These are phyloP conservation scores for Zangia roseola DNA, from an alignment of 768 basidiomycete genomes.

Conservation along the genomic window DNA sequence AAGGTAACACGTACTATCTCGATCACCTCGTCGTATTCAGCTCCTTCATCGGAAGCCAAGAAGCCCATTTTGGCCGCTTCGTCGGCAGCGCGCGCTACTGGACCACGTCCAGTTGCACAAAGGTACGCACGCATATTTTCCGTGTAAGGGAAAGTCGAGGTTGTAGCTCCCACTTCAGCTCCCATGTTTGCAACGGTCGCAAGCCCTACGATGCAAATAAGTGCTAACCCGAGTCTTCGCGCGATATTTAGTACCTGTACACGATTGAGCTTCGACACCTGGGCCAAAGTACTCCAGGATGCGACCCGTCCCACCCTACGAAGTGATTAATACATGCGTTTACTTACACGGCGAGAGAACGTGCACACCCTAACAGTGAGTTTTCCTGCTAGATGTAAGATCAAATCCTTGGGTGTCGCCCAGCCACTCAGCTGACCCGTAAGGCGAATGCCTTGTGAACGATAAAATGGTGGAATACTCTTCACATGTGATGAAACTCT, in stretches of 20 bases:
- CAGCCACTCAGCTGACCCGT: conserved; percentile 87
- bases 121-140: conserved; percentile 87
- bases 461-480: background rate
- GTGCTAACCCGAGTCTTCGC: background rate
- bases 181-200: conserved; percentile 99
- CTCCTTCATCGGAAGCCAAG: conserved; percentile 79
- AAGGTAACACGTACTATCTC: conserved; percentile 67
- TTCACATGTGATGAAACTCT: conserved; percentile 17
- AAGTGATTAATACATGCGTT: conserved; percentile 1
- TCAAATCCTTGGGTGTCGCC: conserved; percentile 95
- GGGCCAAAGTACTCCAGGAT: conserved; percentile 98
- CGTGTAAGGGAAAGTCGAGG: conserved; percentile 96
- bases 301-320: conserved; percentile 89
- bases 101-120: conserved; percentile 81
- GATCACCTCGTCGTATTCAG: conserved; percentile 92
- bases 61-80: conserved; percentile 75
- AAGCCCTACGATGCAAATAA: conserved; percentile 47
- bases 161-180: conserved; percentile 99
- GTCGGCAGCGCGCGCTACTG: conserved; percentile 87
- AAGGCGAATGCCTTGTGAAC: conserved; percentile 70
- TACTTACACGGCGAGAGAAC: background rate
- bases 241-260: conserved; percentile 60
- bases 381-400: conserved; percentile 90
- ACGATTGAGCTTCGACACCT: conserved; percentile 85
- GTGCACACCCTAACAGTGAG: conserved; percentile 82